Conservation (phyloP, 345 rosid genomes). For the Draba incana region DNA sequence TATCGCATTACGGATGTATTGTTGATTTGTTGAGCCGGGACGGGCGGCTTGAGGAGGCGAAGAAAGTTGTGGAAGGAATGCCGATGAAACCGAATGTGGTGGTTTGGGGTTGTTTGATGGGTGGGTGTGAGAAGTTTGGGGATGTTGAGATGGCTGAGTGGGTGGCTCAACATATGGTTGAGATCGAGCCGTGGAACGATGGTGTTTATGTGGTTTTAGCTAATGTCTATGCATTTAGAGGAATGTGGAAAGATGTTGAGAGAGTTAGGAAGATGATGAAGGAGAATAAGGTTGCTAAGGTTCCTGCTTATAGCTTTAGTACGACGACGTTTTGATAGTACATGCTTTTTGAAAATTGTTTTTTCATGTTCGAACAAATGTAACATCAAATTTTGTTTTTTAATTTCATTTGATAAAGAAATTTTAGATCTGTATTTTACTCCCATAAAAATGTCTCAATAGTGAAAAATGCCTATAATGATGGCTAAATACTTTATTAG, state of each 20-base stretch:
- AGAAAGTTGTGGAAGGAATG: conserved; percentile 67
- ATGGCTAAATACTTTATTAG: no score
- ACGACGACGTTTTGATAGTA: not conserved
- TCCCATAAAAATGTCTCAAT: no score
- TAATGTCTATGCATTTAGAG: conserved; percentile 72
- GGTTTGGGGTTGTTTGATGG: conserved; percentile 86
- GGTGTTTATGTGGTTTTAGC: conserved; percentile 85
- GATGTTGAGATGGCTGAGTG: conserved; percentile 80
- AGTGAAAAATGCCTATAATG: no score
- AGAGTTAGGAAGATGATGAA: conserved; percentile 67
- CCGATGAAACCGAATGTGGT: conserved; percentile 75
- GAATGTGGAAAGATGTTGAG: conserved; percentile 84
- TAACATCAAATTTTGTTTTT: not conserved
- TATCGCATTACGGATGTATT: conserved; percentile 81
- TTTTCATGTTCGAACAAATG: conserved; percentile 9
- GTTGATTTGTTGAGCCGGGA: conserved; percentile 77
- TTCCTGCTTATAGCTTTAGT: conserved; percentile 70
- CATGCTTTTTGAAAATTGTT: conserved; percentile 6
- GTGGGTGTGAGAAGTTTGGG: conserved; percentile 88
- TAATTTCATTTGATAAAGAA: not conserved
- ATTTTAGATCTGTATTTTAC: no score
- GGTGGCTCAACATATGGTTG: conserved; percentile 69
- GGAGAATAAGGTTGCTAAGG: conserved; percentile 54
- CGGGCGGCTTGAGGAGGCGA: conserved; percentile 74
- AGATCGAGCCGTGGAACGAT: conserved; percentile 81